Percentiles rank a stretch among this genome's conserved stretches.
phyloP scores from a whole-genome alignment of 1,284 basidiomycete species.

The Leccinum insolens region DNA sequence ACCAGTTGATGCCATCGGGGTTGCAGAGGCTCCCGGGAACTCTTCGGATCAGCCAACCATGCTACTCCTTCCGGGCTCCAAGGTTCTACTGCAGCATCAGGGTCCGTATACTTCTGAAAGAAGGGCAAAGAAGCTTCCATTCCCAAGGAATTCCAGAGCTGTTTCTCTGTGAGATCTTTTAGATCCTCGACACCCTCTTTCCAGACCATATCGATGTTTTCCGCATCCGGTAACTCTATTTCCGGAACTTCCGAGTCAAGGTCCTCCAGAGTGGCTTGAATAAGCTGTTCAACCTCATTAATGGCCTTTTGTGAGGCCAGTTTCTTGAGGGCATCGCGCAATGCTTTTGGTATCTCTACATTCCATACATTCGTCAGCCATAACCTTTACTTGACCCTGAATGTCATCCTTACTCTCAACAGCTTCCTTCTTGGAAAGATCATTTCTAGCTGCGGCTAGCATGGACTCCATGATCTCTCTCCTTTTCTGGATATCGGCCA shows the following conservation, averaged over 20 bases:
- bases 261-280: neutral
- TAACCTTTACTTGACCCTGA: neutral
- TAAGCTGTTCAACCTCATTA: neutral
- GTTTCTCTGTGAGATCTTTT: neutral
- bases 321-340: neutral
- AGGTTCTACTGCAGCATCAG: neutral
- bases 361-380: neutral
- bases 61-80: slow-evolving; percentile 7
- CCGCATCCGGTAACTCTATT: neutral
- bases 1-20: neutral
- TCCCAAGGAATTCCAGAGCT: neutral
- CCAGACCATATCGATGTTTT: neutral
- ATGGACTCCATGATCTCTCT: neutral
- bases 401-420: neutral
- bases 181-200: neutral
- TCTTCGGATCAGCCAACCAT: slow-evolving; percentile 5
- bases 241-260: neutral
- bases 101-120: slow-evolving; percentile 12
- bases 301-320: neutral
- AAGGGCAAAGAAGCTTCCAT: slow-evolving; percentile 5
- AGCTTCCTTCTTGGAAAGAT: neutral
- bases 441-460: neutral
- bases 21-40: neutral
- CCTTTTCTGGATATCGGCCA: neutral
- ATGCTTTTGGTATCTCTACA: neutral